These are phyloP conservation scores for Cyclotella kingstonii DNA, from an alignment of 108 stramenopile genomes.

Conservation along the genomic window DNA sequence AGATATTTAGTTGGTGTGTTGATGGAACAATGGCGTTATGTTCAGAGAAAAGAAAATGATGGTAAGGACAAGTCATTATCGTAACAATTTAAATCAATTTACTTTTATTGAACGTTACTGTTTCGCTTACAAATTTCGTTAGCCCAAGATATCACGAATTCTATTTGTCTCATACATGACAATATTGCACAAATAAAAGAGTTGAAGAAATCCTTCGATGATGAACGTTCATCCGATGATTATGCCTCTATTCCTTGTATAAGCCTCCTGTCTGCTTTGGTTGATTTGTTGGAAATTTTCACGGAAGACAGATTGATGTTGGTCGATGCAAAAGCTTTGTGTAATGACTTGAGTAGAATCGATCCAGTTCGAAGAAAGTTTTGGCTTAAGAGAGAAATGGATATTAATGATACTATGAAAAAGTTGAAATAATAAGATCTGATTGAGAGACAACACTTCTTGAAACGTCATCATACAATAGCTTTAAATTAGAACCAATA, in stretches of 20 bases:
- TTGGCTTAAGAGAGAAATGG: conserved; percentile 59
- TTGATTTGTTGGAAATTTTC: conserved; percentile 69
- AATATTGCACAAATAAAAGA: conserved; percentile 31
- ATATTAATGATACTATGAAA: conserved; percentile 9
- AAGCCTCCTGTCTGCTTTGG: conserved; percentile 56
- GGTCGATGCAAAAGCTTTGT: conserved; percentile 43
- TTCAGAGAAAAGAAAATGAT: conserved; percentile 11
- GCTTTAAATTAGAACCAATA: background rate
- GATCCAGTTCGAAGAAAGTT: conserved; percentile 79
- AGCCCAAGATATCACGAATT: conserved; percentile 14
- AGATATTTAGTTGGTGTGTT: conserved; percentile 73
- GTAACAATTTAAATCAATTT: background rate
- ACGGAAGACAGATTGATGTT: conserved; percentile 44
- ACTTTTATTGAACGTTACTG: background rate
- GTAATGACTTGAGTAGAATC: conserved; percentile 37
- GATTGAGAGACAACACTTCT: too few species aligned
- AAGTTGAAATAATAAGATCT: background rate
- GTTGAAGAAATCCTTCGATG: conserved; percentile 38
- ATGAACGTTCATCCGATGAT: conserved; percentile 12
- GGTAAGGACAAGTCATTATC: background rate
- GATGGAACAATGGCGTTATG: conserved; percentile 63
- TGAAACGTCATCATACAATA: too few species aligned
- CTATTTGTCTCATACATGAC: conserved; percentile 11
- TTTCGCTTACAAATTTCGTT: background rate
- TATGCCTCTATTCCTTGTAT: conserved; percentile 35